phyloP scores from a whole-genome alignment of 1,284 basidiomycete species.

The Boletellus sp. region DNA sequence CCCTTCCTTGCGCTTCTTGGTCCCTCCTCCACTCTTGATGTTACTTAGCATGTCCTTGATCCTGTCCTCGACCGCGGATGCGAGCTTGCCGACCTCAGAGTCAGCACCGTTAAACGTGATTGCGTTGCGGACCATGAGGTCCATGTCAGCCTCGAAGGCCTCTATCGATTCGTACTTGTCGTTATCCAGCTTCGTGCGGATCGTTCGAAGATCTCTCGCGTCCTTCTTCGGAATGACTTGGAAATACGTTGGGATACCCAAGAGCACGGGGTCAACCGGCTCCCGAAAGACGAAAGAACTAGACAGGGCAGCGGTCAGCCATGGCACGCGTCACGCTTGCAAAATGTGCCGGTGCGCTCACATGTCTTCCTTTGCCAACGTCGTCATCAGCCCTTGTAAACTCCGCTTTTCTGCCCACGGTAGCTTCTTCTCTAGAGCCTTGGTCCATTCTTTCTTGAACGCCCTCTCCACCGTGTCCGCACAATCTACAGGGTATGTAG shows the following conservation, averaged over 20 bases:
- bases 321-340: neutral
- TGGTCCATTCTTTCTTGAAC: conserved; percentile 87
- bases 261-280: conserved; percentile 76
- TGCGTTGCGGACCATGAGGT: conserved; percentile 84
- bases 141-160: conserved; percentile 77
- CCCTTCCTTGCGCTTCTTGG: conserved; percentile 65
- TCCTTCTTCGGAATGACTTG: conserved; percentile 80
- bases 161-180: conserved; percentile 81
- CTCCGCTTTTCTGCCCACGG: conserved; percentile 80
- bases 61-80: conserved; percentile 47
- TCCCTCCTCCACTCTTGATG: conserved; percentile 42
- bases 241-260: conserved; percentile 82
- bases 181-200: conserved; percentile 76
- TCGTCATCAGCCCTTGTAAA: conserved; percentile 69
- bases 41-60: conserved; percentile 50
- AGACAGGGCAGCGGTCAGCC: conserved; percentile 8
- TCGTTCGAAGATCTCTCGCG: conserved; percentile 83
- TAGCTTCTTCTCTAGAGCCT: conserved; percentile 71
- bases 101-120: conserved; percentile 81
- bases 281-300: conserved; percentile 80
- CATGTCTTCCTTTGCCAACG: conserved; percentile 69
- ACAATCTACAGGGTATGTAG: conserved; percentile 70
- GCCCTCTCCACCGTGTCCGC: conserved; percentile 72
- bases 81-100: conserved; percentile 68
- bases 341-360: conserved; percentile 40